Evolutionary conservation across 495 filamentous ascomycete species (phyloP).

Genomic region (Rhypophila decipiens): DNA sequence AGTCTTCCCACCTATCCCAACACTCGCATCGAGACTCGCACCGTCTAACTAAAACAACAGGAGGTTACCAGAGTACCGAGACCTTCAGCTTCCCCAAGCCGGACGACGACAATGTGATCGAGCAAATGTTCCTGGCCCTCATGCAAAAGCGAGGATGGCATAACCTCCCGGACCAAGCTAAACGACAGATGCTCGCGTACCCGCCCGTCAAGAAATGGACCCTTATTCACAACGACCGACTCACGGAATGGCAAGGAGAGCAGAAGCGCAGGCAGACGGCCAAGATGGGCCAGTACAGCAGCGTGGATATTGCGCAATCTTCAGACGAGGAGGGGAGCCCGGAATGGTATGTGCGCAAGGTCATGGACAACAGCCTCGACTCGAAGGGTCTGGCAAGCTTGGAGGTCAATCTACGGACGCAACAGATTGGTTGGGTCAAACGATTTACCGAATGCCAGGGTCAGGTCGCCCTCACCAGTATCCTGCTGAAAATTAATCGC

Average conservation of each 20-base stretch:
- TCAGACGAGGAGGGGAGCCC: conserved; percentile 93
- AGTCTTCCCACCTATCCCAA: conserved; percentile 41
- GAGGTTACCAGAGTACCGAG: conserved; percentile 46
- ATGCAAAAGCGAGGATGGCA: conserved; percentile 98
- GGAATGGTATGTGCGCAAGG: conserved; percentile 96
- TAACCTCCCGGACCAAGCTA: conserved; percentile 90
- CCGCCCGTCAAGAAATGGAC: conserved; percentile 95
- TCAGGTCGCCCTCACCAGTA: conserved; percentile 91
- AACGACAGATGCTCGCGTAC: conserved; percentile 91
- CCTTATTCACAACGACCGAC: conserved; percentile 86
- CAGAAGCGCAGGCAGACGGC: conserved; percentile 77
- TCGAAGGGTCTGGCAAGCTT: conserved; percentile 85
- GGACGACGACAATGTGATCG: conserved; percentile 78
- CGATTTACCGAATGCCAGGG: conserved; percentile 96
- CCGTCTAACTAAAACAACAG: conserved; percentile 44
- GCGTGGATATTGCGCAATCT: conserved; percentile 54
- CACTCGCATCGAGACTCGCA: conserved; percentile 43
- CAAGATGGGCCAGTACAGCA: conserved; percentile 55
- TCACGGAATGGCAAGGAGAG: conserved; percentile 89
- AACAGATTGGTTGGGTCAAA: conserved; percentile 97
- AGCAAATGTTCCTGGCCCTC: conserved; percentile 82
- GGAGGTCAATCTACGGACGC: conserved; percentile 88
- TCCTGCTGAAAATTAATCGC: conserved; percentile 86
- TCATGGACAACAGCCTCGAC: conserved; percentile 92
- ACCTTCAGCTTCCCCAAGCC: conserved; percentile 62